Evolutionary conservation across 306 rosid species (phyloP).

Genomic region (Adenanthera pavonina): DNA sequence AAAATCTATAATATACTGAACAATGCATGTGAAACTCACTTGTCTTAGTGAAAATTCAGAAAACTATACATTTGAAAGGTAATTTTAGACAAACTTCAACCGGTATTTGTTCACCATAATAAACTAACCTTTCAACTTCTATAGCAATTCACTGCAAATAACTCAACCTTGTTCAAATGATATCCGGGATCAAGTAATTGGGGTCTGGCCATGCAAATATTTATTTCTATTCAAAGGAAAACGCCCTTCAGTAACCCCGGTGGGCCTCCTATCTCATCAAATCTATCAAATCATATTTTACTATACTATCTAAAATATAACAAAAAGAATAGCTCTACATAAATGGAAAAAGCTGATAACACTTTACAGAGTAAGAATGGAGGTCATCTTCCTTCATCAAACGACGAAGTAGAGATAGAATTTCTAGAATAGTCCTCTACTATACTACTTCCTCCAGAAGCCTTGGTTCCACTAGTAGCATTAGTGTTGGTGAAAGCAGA

Average conservation of each 20-base stretch:
- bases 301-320: not conserved
- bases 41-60: too few species aligned
- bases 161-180: not conserved
- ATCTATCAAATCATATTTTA: not conserved
- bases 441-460: constrained; percentile 48
- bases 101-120: not conserved
- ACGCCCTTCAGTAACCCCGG: not conserved
- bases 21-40: too few species aligned
- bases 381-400: constrained; percentile 56
- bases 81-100: too few species aligned
- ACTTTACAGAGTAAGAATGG: not conserved
- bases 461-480: constrained; percentile 48
- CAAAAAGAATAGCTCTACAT: not conserved
- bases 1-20: too few species aligned
- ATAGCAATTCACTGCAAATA: not conserved
- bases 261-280: not conserved
- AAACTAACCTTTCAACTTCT: not conserved
- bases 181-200: not conserved
- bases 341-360: not conserved
- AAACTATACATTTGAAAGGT: too few species aligned
- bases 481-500: constrained; percentile 51
- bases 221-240: not conserved
- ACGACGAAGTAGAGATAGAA: constrained; percentile 63
- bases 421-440: constrained; percentile 68
- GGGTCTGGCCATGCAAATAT: not conserved